Evolutionary conservation across 225 moss, liverwort and hornwort species (phyloP), one percentile per base, ranked within the genome.

Genomic region (Bryoerythrophyllum caledonicum): DNA sequence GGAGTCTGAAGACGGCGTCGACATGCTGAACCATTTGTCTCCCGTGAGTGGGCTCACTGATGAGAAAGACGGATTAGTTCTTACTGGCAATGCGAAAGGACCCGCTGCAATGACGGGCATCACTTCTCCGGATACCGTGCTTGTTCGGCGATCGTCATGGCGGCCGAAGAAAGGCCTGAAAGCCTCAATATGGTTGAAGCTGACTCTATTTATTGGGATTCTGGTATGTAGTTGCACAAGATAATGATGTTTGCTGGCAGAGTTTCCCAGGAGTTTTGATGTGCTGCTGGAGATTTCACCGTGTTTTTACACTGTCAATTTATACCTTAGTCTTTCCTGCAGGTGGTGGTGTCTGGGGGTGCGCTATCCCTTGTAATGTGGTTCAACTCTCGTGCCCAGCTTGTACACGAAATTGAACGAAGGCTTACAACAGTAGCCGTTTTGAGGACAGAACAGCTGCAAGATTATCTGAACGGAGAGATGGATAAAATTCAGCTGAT

Each of bases 341-440:
- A 89, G 89, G 89, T 89, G 77, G 89, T 84, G 74, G 83, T 89
- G 58, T 83, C 89, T 38, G 86, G 83, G 30, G 89, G 89, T 71
- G 81, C 83, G 27, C 23, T 89, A 76, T 83, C 86, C 10, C 76
- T 89, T 70, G 89, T 89, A 60, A 83, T 89, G 86, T 89, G 89
- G 89, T 83, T 83, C 23, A 83, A 86, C 60, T 71, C 86, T 44
- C 83, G 86, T 35, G 73, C 83, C 8, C 83, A 86, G 86, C 89
- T 89, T 83, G 86, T 89, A 66, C 86, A 82, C 34, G 89, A 89
- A 81, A 89, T 89, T 58, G 83, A 83, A 74, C 82, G 89, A 79
- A 78, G 89, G n/a, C 79, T 89, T 48, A 89, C 89, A 26, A 89
- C 89, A 52, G 89, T 89, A 21, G 89, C 89, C 25, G 81, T 85